These are phyloP conservation scores for Colletotrichum acutatum DNA, from an alignment of 2,329 filamentous ascomycete genomes.

Conservation along the genomic window DNA sequence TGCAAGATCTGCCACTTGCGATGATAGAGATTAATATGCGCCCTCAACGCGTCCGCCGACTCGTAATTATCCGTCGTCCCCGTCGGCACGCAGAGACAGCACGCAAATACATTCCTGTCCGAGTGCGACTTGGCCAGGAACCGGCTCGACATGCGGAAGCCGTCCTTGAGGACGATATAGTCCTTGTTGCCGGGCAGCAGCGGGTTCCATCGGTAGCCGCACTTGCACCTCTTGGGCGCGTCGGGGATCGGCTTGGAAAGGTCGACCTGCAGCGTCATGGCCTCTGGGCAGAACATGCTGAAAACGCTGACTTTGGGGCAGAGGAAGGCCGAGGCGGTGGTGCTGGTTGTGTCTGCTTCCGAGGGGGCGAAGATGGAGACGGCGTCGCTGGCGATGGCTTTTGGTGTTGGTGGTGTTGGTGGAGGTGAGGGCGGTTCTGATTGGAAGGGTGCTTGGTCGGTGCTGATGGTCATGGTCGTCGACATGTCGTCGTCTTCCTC, in stretches of 20 bases:
- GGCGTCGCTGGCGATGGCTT: slow-evolving; percentile 37
- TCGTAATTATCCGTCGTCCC: slow-evolving; percentile 48
- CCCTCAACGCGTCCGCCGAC: slow-evolving; percentile 43
- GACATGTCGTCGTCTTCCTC: slow-evolving; percentile 41
- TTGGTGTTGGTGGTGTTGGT: slow-evolving; percentile 39
- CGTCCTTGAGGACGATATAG: slow-evolving; percentile 47
- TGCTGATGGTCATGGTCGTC: slow-evolving; percentile 39
- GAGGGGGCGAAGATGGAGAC: slow-evolving; percentile 37
- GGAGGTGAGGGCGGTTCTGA: slow-evolving; percentile 47
- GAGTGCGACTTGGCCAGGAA: slow-evolving; percentile 55
- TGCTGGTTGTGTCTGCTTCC: slow-evolving; percentile 19
- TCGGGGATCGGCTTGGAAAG: slow-evolving; percentile 43
- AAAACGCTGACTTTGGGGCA: slow-evolving; percentile 52
- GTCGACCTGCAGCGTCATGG: slow-evolving; percentile 52
- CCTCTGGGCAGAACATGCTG: slow-evolving; percentile 52
- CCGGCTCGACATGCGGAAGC: slow-evolving; percentile 50
- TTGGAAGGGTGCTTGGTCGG: slow-evolving; percentile 40
- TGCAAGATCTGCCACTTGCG: slow-evolving; percentile 57
- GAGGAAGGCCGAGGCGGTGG: slow-evolving; percentile 5
- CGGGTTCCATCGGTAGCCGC: slow-evolving; percentile 48
- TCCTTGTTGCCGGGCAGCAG: slow-evolving; percentile 30
- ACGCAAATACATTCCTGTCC: slow-evolving; percentile 46
- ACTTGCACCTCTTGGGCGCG: slow-evolving; percentile 42
- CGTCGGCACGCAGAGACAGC: slow-evolving; percentile 51
- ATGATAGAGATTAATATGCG: slow-evolving; percentile 50